A percentile compares a stretch with the other conserved stretches of the same genome.
Evolutionary conservation across 306 rosid species (phyloP).

Genomic region (Dalbergia cochinchinensis): DNA sequence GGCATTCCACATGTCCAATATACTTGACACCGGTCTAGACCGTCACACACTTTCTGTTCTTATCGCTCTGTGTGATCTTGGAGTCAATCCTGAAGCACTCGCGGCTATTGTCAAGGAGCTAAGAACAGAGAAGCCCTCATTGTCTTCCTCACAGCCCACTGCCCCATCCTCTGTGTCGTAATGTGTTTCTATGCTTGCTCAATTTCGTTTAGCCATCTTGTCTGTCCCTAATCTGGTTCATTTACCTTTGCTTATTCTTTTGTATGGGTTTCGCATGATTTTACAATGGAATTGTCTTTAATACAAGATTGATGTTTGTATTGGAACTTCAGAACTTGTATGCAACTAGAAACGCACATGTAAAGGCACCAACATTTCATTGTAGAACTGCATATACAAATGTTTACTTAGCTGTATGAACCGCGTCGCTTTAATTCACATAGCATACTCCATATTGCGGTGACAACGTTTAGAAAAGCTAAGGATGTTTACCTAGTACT

Average conservation of each 20-base stretch:
- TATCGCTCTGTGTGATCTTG: conserved; percentile 83
- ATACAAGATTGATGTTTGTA: background rate
- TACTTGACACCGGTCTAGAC: conserved; percentile 71
- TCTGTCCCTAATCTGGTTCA: background rate
- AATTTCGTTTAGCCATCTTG: conserved; percentile 3
- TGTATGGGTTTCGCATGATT: background rate
- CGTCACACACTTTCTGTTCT: conserved; percentile 85
- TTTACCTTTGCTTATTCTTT: background rate
- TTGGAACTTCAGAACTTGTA: too few relatives aligned
- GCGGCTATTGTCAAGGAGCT: conserved; percentile 81
- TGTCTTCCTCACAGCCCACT: conserved; percentile 33
- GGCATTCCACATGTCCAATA: conserved; percentile 78
- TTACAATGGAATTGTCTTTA: background rate
- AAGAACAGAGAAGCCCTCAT: conserved; percentile 50
- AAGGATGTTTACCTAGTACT: background rate
- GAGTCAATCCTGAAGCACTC: conserved; percentile 80
- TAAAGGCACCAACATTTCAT: too few relatives aligned
- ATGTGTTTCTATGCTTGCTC: conserved; percentile 23
- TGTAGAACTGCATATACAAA: too few relatives aligned
- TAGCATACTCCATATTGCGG: background rate
- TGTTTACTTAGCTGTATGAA: background rate
- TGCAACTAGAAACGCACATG: too few relatives aligned
- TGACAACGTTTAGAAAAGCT: background rate
- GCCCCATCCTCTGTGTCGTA: conserved; percentile 37
- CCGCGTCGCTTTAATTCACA: background rate